Base-by-base conservation (phyloP, 768 basidiomycete genomes). In the Podaxis mareebaensis region DNA sequence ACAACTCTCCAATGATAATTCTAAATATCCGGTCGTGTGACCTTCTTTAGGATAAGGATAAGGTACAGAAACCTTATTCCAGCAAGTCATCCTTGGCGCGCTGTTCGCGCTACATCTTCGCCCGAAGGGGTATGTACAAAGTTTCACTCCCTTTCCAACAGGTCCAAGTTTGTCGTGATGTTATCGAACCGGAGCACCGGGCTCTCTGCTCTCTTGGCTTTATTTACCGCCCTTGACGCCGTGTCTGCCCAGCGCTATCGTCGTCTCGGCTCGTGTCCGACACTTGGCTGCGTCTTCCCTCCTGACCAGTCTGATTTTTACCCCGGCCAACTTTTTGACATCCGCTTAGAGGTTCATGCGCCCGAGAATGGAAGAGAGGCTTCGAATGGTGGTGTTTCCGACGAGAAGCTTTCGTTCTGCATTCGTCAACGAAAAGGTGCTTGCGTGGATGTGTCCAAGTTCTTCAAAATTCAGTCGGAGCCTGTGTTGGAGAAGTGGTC, bases 231-330 rank as follows among this genome's bases (percentile, higher is more conserved):
- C 49, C 46, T 63, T 2, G 40, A 36, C 20, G 4, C 66, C 26
- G 72, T 66, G 30, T 71, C 71, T 48, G 78, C 76, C 6, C 79
- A 81, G 60, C 75, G 75, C 33, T 80, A 75, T 71, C 71, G 74
- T 65, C 73, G 79, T 28, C 75, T 81, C 15, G 79, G 79, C 8
- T 67, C 74, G 40, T 81, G 79, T 60, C 78, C 79, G 1, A 77
- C 69, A 24, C 70, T 81, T 12, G 79, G 79, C 40, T 80, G 79
- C 53, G 69, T 80, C 15, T 77, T 81, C 61, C 79, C 79, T 26
- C 79, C 79, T 22, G 79, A 81, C 66, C 79, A 78, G 59, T 77
- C 76, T 39, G 78, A 80, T 57, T 81, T 81, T 68, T 69, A 78
- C 28, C 71, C 76, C 40, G 78, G 79, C 17, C 79, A 80, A 64